Evolutionary conservation across 2,329 filamentous ascomycete genomes (phyloP).

Genomic region (Xylaria sp.): DNA sequence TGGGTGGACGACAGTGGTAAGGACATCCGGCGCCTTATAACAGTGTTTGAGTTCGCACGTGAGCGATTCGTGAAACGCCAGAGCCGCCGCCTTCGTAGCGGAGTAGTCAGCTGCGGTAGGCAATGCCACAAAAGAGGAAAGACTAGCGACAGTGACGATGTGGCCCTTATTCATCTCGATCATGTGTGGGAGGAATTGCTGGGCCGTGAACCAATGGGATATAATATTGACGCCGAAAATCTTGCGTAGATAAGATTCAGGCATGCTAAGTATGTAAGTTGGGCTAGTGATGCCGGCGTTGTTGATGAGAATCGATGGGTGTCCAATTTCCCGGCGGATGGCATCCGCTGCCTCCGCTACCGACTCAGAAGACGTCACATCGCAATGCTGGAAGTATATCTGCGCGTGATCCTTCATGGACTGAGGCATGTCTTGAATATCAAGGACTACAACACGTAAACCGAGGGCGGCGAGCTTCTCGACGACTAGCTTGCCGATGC

Average conservation of each 20-base stretch:
- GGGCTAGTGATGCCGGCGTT: slow-evolving; percentile 26
- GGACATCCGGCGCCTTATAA: slow-evolving; percentile 22
- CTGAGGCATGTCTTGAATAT: slow-evolving; percentile 24
- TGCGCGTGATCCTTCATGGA: slow-evolving; percentile 12
- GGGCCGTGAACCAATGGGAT: slow-evolving; percentile 28
- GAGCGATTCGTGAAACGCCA: slow-evolving; percentile 27
- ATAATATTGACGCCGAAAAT: slow-evolving; percentile 26
- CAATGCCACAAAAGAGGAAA: slow-evolving; percentile 26
- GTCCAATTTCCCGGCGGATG: slow-evolving; percentile 22
- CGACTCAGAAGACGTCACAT: slow-evolving; percentile 24
- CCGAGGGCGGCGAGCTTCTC: slow-evolving; percentile 23
- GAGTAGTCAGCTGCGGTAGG: slow-evolving; percentile 23
- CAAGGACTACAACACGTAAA: slow-evolving; percentile 26
- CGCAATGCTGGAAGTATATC: slow-evolving; percentile 26
- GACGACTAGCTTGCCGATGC: slow-evolving; percentile 24
- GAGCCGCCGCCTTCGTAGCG: slow-evolving; percentile 25
- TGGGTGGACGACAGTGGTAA: slow-evolving; percentile 28
- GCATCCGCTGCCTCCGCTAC: slow-evolving; percentile 21
- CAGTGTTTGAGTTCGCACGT: slow-evolving; percentile 26
- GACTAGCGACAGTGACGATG: slow-evolving; percentile 26
- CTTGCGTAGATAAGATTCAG: slow-evolving; percentile 21
- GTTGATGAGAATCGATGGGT: slow-evolving; percentile 30
- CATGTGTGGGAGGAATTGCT: slow-evolving; percentile 30
- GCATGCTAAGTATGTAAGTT: slow-evolving; percentile 17
- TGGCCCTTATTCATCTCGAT: slow-evolving; percentile 29